Conservation (phyloP, 768 basidiomycete genomes). For the Gymnopilus junonius region DNA sequence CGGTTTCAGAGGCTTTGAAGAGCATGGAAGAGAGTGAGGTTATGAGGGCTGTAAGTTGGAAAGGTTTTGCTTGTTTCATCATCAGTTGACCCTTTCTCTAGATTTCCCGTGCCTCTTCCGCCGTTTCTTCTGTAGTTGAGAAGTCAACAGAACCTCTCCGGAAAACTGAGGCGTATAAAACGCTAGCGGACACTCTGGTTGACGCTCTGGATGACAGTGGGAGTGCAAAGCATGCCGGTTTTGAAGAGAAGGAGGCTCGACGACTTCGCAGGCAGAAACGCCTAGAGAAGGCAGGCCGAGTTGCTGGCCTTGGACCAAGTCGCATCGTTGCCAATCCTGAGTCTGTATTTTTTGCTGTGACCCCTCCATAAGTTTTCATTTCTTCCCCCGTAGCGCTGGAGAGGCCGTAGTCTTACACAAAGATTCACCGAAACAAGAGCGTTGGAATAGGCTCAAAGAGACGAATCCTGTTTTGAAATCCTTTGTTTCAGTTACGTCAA, state of each 20-base stretch:
- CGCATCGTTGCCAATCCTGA: constrained; percentile 77
- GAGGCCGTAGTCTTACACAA: constrained; percentile 84
- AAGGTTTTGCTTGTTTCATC: not conserved
- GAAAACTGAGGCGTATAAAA: constrained; percentile 94
- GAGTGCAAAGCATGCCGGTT: constrained; percentile 93
- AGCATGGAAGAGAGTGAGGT: constrained; percentile 95
- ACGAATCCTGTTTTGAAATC: constrained; percentile 76
- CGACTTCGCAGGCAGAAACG: constrained; percentile 79
- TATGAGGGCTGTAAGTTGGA: constrained; percentile 74
- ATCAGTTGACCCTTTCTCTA: constrained; percentile 31
- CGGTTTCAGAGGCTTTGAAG: constrained; percentile 89
- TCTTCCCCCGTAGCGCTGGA: constrained; percentile 66
- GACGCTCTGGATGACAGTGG: constrained; percentile 95
- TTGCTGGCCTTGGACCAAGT: constrained; percentile 56
- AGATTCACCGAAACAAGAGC: constrained; percentile 76
- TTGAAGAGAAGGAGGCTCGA: constrained; percentile 93
- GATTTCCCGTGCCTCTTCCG: constrained; percentile 86
- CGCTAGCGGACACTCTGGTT: constrained; percentile 83
- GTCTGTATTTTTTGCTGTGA: constrained; percentile 48
- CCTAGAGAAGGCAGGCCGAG: constrained; percentile 83
- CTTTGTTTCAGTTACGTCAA: constrained; percentile 60
- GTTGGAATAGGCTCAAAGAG: constrained; percentile 81
- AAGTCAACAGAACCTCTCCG: constrained; percentile 96
- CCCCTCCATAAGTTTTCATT: constrained; percentile 6
- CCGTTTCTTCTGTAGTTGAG: constrained; percentile 84